A percentile compares a stretch with the other conserved stretches of the same genome.
Evolutionary conservation across 1,284 basidiomycete species (phyloP).

Genomic region (Waitea zeae): DNA sequence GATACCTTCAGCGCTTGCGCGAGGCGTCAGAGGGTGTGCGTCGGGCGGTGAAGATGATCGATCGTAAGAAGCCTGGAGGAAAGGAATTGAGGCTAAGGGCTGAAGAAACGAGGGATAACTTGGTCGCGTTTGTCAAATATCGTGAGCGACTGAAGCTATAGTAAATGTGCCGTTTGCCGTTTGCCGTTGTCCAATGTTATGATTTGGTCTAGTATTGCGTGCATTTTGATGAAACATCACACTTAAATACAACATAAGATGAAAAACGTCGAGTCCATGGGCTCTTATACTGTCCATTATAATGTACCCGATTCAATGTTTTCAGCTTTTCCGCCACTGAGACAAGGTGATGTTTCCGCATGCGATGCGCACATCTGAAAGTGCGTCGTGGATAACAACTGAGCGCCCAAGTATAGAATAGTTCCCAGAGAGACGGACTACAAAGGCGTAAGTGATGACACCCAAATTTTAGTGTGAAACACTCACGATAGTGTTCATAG

Average conservation of each 20-base stretch:
- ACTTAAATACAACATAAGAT: too few relatives aligned
- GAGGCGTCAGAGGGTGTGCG: slow-evolving; percentile 38
- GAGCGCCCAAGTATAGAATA: neutral
- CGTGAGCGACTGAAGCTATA: slow-evolving; percentile 39
- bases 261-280: too few relatives aligned
- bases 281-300: too few relatives aligned
- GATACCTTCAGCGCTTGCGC: slow-evolving; percentile 33
- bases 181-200: too few relatives aligned
- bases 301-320: too few relatives aligned
- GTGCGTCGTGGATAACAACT: neutral
- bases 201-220: neutral
- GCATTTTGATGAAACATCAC: too few relatives aligned
- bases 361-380: neutral
- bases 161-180: too few relatives aligned
- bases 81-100: slow-evolving; percentile 33
- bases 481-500: neutral
- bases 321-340: too few relatives aligned
- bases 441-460: neutral
- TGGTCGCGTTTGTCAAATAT: slow-evolving; percentile 83
- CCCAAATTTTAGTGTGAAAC: neutral
- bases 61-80: slow-evolving; percentile 36
- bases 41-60: slow-evolving; percentile 39
- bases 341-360: neutral
- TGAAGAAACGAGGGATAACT: slow-evolving; percentile 67
- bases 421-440: neutral